Percentiles rank a stretch among this genome's conserved stretches.
phyloP scores from a whole-genome alignment of 345 rosid species.

The Populus nigra region DNA sequence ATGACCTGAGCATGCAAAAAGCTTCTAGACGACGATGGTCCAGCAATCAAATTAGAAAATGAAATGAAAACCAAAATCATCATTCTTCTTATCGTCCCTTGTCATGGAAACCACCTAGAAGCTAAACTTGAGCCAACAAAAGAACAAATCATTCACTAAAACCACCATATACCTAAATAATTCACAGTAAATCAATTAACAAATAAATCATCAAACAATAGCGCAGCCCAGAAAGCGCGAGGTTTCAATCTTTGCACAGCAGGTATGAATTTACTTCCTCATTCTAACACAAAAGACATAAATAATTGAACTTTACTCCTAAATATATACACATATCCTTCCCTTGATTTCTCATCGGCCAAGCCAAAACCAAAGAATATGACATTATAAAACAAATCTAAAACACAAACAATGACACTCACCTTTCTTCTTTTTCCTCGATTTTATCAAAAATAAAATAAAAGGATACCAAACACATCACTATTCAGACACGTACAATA shows the following conservation, averaged over 20 bases:
- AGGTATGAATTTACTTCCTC: neutral
- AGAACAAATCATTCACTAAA: neutral
- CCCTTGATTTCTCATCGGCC: neutral
- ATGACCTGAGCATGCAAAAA: conserved; percentile 39
- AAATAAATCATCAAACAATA: neutral
- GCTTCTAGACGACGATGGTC: neutral
- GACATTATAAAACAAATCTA: neutral
- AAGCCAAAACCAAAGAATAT: neutral
- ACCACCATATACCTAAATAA: neutral
- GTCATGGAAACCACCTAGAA: neutral
- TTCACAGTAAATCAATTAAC: neutral
- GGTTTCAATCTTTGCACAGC: neutral
- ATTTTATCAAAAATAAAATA: neutral
- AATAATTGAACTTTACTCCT: neutral
- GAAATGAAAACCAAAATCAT: neutral
- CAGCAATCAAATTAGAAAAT: neutral
- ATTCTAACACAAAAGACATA: neutral
- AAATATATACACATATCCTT: neutral
- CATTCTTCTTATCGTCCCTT: neutral
- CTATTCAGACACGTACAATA: neutral
- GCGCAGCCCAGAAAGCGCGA: neutral
- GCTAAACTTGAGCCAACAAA: neutral
- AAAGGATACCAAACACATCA: neutral
- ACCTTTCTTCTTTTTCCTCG: neutral
- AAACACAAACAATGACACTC: neutral